These are phyloP conservation scores for Dendryphion nanum DNA, from an alignment of 2,329 filamentous ascomycete species.

Conservation along the genomic window DNA sequence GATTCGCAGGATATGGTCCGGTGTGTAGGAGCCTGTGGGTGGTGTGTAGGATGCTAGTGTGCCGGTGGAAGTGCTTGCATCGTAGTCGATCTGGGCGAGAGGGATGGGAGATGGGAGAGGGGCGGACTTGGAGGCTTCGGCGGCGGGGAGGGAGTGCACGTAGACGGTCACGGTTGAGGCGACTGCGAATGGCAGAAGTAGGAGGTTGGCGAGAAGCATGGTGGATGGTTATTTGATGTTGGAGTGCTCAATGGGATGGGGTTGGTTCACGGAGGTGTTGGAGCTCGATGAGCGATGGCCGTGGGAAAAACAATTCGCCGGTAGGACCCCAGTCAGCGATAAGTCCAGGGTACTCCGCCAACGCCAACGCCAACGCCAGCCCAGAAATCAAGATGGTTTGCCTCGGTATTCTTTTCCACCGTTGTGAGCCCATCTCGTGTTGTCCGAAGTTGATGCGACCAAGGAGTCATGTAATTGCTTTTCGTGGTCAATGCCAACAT, in stretches of 20 bases:
- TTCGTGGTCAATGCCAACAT: too few species aligned
- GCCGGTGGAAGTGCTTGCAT: constrained; percentile 35
- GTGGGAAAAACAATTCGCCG: too few species aligned
- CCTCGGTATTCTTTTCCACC: too few species aligned
- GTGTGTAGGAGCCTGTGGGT: constrained; percentile 31
- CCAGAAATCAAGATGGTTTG: too few species aligned
- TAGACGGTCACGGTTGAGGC: constrained; percentile 39
- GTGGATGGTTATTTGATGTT: constrained; percentile 9
- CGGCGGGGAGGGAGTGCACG: constrained; percentile 79
- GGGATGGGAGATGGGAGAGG: constrained; percentile 36
- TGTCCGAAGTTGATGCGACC: too few species aligned
- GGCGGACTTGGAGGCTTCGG: constrained; percentile 71
- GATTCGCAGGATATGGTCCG: constrained; percentile 43
- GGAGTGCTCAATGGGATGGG: neutral
- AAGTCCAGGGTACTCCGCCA: too few species aligned
- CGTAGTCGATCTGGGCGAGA: constrained; percentile 46
- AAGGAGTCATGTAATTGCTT: too few species aligned
- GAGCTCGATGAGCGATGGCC: too few species aligned
- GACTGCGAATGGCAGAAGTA: constrained; percentile 38
- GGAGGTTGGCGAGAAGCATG: constrained; percentile 37
- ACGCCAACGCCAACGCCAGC: too few species aligned
- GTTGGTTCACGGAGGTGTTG: too few species aligned
- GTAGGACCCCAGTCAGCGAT: too few species aligned
- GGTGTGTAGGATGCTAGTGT: constrained; percentile 35
- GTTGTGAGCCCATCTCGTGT: too few species aligned